Percentiles rank a stretch among this genome's conserved stretches.
phyloP scores from a whole-genome alignment of 345 rosid species.

The Triadica sebifera region DNA sequence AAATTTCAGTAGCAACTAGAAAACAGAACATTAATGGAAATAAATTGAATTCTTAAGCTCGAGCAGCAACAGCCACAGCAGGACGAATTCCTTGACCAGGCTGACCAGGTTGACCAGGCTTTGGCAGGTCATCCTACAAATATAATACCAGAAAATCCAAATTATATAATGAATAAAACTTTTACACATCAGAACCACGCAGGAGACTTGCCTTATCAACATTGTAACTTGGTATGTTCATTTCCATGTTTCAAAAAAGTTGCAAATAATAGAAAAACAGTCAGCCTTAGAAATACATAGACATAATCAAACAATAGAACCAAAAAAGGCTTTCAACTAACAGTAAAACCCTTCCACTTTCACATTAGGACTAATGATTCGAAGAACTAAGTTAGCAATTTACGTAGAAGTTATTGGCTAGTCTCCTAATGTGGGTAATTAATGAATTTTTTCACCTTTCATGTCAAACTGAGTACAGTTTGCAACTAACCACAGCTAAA shows the following conservation, averaged over 20 bases:
- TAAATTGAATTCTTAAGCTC: conserved; percentile 33
- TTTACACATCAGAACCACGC: not conserved
- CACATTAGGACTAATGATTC: no score
- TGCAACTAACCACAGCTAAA: no score
- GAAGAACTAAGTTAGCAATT: no score
- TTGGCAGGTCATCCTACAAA: conserved; percentile 41
- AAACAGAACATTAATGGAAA: conserved; percentile 15
- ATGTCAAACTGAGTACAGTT: no score
- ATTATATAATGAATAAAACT: not conserved
- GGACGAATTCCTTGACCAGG: conserved; percentile 51
- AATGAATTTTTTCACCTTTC: no score
- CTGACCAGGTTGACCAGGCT: conserved; percentile 40
- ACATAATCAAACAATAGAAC: no score
- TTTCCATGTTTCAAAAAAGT: not conserved
- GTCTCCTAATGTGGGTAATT: no score
- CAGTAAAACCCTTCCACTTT: no score
- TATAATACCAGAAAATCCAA: not conserved
- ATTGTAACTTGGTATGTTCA: not conserved
- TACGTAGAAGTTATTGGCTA: no score
- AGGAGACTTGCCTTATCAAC: not conserved
- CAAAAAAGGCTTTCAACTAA: no score
- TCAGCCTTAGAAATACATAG: no score
- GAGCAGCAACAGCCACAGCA: conserved; percentile 50
- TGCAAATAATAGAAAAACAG: no score
- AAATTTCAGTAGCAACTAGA: conserved; percentile 2